Conservation (phyloP, 1,139 yeast species). For the Wickerhamomyces sp. region DNA sequence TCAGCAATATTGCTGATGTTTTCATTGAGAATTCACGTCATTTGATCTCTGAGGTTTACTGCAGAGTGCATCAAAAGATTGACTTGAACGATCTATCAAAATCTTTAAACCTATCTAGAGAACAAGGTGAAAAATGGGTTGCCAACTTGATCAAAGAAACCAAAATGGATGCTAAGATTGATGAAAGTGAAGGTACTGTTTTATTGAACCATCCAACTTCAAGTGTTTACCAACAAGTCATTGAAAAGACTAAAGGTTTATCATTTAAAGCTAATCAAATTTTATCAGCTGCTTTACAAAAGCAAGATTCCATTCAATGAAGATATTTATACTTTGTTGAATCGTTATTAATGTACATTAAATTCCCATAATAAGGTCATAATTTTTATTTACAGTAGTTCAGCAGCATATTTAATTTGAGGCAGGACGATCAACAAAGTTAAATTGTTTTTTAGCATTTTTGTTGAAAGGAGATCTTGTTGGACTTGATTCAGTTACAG, state of each 20-base stretch:
- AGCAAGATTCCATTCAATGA: conserved; percentile 19
- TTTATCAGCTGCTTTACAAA: conserved; percentile 33
- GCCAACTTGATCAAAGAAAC: conserved; percentile 43
- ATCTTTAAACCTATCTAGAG: conserved; percentile 37
- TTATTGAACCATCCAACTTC: conserved; percentile 42
- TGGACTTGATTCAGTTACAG: conserved; percentile 5
- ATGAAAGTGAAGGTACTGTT: conserved; percentile 42
- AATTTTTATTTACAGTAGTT: neutral
- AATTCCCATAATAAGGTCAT: neutral
- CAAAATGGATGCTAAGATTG: conserved; percentile 46
- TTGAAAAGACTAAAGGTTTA: conserved; percentile 56
- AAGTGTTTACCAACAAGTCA: conserved; percentile 50
- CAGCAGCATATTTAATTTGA: neutral
- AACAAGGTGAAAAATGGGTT: conserved; percentile 47
- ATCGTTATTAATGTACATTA: conserved; percentile 9
- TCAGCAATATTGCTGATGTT: conserved; percentile 36
- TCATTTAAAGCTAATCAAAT: conserved; percentile 53
- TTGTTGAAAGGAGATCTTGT: conserved; percentile 18
- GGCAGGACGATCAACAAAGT: conserved; percentile 14
- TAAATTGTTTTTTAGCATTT: conserved; percentile 18
- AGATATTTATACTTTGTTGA: neutral
- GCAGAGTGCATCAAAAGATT: conserved; percentile 48
- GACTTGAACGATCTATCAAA: conserved; percentile 38
- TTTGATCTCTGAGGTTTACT: conserved; percentile 46
- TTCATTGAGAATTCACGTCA: conserved; percentile 44